Percentiles rank a stretch among this genome's conserved stretches.
phyloP scores from a whole-genome alignment of 2,329 filamentous ascomycete species.

The Chaetomiaceae sp. region DNA sequence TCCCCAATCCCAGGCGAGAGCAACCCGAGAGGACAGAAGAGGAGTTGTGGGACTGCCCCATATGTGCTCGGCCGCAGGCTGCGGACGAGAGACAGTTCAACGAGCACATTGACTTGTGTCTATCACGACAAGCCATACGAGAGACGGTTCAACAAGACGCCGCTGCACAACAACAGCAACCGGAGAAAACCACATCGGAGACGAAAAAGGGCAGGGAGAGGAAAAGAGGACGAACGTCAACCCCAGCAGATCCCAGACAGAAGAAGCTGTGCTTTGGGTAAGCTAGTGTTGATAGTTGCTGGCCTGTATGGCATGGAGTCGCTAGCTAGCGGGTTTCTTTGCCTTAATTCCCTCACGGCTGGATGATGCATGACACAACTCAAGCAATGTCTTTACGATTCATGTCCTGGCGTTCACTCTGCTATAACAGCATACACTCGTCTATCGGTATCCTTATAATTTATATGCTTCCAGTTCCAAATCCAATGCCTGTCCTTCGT shows the following conservation, averaged over 20 bases:
- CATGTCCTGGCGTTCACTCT: no score
- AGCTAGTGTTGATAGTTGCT: background rate
- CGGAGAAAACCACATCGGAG: conserved; percentile 30
- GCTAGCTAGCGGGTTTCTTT: background rate
- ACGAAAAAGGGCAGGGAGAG: conserved; percentile 36
- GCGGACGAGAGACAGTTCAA: conserved; percentile 79
- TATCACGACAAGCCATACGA: conserved; percentile 80
- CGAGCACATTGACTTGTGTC: conserved; percentile 84
- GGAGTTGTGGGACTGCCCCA: conserved; percentile 77
- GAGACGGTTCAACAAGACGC: conserved; percentile 64
- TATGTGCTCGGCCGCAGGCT: conserved; percentile 71
- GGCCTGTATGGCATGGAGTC: background rate
- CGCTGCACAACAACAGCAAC: conserved; percentile 21
- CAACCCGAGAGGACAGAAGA: conserved; percentile 34
- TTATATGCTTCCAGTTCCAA: no score
- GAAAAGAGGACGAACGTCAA: conserved; percentile 36
- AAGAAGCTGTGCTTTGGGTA: conserved; percentile 50
- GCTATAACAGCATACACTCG: no score
- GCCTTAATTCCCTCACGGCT: no score
- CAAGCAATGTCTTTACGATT: no score
- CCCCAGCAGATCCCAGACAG: conserved; percentile 40
- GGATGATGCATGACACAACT: background rate
- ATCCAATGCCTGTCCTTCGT: no score
- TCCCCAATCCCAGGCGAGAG: conserved; percentile 44
- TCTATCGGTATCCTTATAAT: no score